Evolutionary conservation across 805 yeast species (phyloP), one percentile per base, ranked within the genome.

Genomic region (Starmerella stigmatis): DNA sequence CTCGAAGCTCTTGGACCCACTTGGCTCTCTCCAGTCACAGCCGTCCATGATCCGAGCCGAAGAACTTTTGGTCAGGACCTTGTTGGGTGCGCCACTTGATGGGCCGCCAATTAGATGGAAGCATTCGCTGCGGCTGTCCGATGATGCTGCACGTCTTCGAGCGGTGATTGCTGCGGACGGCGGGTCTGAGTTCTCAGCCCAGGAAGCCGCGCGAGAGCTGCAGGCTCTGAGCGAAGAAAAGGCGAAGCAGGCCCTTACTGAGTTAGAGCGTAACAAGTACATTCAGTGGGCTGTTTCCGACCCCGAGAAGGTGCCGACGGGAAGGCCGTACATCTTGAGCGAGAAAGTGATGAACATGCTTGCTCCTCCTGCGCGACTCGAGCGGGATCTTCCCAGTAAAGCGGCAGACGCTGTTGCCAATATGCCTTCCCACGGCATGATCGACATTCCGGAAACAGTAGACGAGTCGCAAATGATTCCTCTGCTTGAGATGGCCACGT

Each of bases 401-500:
- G 76, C 84, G 2, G 56, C 70, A 0, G 54, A 53, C 9, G 78
- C 80, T 54, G 66, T 69, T 35, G 66, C 64, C 1, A 58, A 66
- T 10, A 43, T 81, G 26, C 54, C 55, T 7, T 66, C 71, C 1
- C 58, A 75, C 4, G 54, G 70, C 2, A 13, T 9, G 2, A 4
- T 21, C 6, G 54, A 71, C 4, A 70, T 81, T 44, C 71, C 78
- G 5, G 65, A 68, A n/a, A 65, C 72, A n/a, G 64, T 73, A 17
- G 72, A 74, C 7, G 79, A 79, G 57, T 73, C 81, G 6, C 72
- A 79, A 6, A 75, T 83, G 67, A 76, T 81, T 13, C 63, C 77
- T 2, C 57, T 86, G 13, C 58, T 85, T 35, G 78, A 79, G 43
- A 57, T 76, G 27, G 53, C 35, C 17, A 41, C 53, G 3, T 26